Base-by-base conservation (phyloP, 2,329 filamentous ascomycete species). In the Ophiobolus disseminans region DNA sequence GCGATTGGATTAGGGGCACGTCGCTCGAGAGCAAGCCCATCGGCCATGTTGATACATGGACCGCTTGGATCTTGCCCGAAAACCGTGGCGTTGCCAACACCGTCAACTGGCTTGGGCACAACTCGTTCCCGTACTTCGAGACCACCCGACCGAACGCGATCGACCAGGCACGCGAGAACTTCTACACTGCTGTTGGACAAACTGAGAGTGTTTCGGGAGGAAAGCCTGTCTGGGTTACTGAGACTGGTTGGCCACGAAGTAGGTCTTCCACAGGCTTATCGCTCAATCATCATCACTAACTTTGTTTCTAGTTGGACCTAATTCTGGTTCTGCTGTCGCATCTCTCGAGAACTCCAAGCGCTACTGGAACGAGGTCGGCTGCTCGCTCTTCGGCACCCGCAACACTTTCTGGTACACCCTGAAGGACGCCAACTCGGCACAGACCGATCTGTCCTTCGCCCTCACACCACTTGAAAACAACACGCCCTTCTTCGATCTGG, bases 41-140 rank as follows among this genome's bases (percentile, higher is more conserved):
- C 50, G 91, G 91, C 38, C 91, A 96, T 73, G 90, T 95, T 65
- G 91, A 96, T 70, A 95, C 91, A 40, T 96, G 90, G 90, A 90
- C 87, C 5, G 71, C 70, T 0, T 74, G 64, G 81, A 84, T 85
- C 65, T 89, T 94, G 71, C 72, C 76, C 32, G 83, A 86, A 68
- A 94, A 92, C 80, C 72, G 76, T 39, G 84, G 80, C 26, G 85
- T 95, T 48, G 83, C 88, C 48, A 78, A 85, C 17, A 83, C 82
- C 28, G 77, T 80, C 53, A 90, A 95, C 78, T 96, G 85, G 81
- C 75, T 96, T 50, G 91, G 91, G 53, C 84, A 92, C 70, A 90
- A 96, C 69, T 88, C 86, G 11, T 95, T 93, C 73, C 82, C 89
- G n/a, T 96, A 91, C 80, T 96, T 86, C 76, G 85, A 96, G 76